Evolutionary conservation across 192 early-diverging fungal genomes (phyloP).

Genomic region (Mortierella hygrophila): DNA sequence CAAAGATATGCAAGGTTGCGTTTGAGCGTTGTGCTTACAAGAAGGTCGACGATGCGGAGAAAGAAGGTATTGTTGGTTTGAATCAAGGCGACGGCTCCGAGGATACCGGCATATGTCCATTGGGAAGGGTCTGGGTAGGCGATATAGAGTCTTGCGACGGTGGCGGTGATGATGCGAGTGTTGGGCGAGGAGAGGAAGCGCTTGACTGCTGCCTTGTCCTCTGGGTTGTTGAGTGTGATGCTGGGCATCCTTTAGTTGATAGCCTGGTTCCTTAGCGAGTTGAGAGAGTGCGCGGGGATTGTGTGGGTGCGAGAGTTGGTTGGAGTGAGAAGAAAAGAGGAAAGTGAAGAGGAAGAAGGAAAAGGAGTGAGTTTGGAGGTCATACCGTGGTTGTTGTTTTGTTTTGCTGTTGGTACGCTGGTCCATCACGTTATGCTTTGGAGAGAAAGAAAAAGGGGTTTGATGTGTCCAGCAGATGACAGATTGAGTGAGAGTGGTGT

Average conservation of each 20-base stretch:
- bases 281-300: neutral
- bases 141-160: constrained; percentile 80
- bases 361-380: neutral
- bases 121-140: constrained; percentile 71
- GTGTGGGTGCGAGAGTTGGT: neutral
- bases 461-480: no score
- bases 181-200: constrained; percentile 32
- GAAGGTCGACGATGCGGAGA: constrained; percentile 79
- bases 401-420: neutral
- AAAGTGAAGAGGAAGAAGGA: neutral
- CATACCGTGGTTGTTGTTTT: neutral
- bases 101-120: constrained; percentile 77
- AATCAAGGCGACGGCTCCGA: constrained; percentile 73
- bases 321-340: neutral
- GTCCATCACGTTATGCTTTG: neutral
- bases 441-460: no score
- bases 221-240: constrained; percentile 67
- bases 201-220: constrained; percentile 74
- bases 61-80: constrained; percentile 72
- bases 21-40: constrained; percentile 33
- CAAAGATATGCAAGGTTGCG: neutral
- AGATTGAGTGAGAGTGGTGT: no score
- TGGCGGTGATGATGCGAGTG: constrained; percentile 83
- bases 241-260: constrained; percentile 63
- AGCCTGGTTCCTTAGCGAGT: neutral